Percentiles rank a stretch among this genome's conserved stretches.
These are phyloP conservation scores for Tuctoria greenei DNA, from an alignment of 176 grass and related monocot genomes.

Conservation along the genomic window DNA sequence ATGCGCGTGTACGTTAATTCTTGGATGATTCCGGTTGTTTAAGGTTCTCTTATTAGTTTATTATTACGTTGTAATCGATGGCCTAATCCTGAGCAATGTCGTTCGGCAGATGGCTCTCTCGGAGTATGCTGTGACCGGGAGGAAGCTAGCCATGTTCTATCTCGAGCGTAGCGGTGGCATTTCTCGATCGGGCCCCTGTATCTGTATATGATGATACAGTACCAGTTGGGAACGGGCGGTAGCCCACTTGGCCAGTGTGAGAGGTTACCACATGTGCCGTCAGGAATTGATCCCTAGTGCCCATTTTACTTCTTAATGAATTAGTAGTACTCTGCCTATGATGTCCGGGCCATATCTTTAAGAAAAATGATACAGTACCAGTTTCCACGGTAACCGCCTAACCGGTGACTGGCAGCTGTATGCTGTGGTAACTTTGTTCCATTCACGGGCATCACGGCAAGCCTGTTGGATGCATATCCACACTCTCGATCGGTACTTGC, in stretches of 20 bases:
- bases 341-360: no score
- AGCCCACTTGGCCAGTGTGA: no score
- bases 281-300: no score
- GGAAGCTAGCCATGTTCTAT: slow-evolving; percentile 16
- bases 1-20: slow-evolving; percentile 22
- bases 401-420: background rate
- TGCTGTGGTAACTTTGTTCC: background rate
- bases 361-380: no score
- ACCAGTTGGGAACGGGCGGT: no score
- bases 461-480: background rate
- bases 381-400: background rate
- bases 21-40: slow-evolving; percentile 31
- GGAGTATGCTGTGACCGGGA: no score
- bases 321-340: no score
- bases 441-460: background rate
- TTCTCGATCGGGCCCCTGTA: background rate
- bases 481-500: background rate
- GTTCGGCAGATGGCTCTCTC: background rate
- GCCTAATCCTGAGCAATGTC: background rate
- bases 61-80: background rate
- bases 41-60: slow-evolving; percentile 22
- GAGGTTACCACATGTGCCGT: no score
- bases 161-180: slow-evolving; percentile 36
- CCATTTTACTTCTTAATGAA: no score
- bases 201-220: no score